phyloP scores from a whole-genome alignment of 1,284 basidiomycete species.

The Retiboletus flavoniger region DNA sequence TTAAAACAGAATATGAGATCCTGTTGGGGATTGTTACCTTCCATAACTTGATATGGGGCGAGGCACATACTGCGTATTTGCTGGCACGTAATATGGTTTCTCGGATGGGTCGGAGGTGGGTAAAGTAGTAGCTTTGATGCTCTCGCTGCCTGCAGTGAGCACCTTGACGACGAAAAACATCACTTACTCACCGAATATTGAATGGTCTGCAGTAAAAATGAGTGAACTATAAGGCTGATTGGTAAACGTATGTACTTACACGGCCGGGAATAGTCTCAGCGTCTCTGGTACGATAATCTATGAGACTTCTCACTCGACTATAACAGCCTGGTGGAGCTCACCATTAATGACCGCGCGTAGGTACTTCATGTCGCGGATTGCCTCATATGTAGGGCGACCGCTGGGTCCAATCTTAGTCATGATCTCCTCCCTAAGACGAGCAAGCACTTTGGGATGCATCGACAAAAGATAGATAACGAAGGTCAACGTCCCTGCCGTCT shows the following conservation, averaged over 20 bases:
- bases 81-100: slow-evolving; percentile 31
- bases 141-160: slow-evolving; percentile 30
- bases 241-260: slow-evolving; percentile 37
- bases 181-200: slow-evolving; percentile 26
- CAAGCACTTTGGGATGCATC: slow-evolving; percentile 43
- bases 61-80: slow-evolving; percentile 45
- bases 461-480: slow-evolving; percentile 53
- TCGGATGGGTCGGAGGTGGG: slow-evolving; percentile 23
- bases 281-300: slow-evolving; percentile 42
- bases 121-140: slow-evolving; percentile 46
- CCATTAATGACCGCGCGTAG: slow-evolving; percentile 52
- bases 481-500: slow-evolving; percentile 49
- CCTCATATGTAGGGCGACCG: slow-evolving; percentile 44
- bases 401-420: slow-evolving; percentile 40
- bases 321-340: slow-evolving; percentile 13
- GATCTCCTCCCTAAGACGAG: slow-evolving; percentile 49
- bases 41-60: neutral
- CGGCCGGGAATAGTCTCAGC: slow-evolving; percentile 56
- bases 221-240: neutral
- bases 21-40: slow-evolving; percentile 11
- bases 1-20: slow-evolving; percentile 30
- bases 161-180: neutral
- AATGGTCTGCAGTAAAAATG: slow-evolving; percentile 19
- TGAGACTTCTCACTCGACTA: neutral
- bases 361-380: slow-evolving; percentile 49